Base-by-base conservation (phyloP, 371 early-diverging fungal genomes). In the Syncephalastrum sp. region DNA sequence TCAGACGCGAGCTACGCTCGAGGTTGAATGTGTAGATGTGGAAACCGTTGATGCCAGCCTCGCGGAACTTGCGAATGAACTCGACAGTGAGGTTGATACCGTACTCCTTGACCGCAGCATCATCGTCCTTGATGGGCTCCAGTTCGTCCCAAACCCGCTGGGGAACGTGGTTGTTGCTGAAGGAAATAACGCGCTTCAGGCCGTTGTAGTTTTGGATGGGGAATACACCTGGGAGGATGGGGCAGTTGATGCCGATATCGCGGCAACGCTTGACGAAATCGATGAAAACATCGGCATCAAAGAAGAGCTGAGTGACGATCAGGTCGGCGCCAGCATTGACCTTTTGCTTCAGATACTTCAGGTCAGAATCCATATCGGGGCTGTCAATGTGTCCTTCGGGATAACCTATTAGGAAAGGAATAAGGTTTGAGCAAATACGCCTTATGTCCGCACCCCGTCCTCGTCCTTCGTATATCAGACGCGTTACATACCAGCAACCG, bases 171-270 rank as follows among this genome's bases (percentile, higher is more conserved):
- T 94, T 93, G 71, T 92, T 88, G 70, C 89, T 89, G 69, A 93
- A 88, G 14, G 89, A 82, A 46, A 91, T 90, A 77, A 94, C 91
- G 56, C 92, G 81, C 68, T 84, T 82, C 72, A 95, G 87, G 41
- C 93, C 91, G 47, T 77, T 82, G 64, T 93, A 94, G 60, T 83
- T 90, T 74, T 95, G 95, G 59, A 97, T 96, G 47, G 95, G 95
- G 89, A 97, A 93, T 56, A 97, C 85, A 42, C 97, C 97, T 1
- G 97, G 96, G 46, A 97, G 78, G 48, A 97, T 95, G 42, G 97
- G 97, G 50, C 86, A 83, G 15, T 68, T 84, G 68, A 95, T 89
- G 33, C 94, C 95, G 44, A 82, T 77, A 3, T 65, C 88, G 21
- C 92, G 87, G 65, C 91, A 90, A 33, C 81, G 64, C 57, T 82